Evolutionary conservation across 192 early-diverging fungal genomes (phyloP), one percentile per base, ranked within the genome.

Genomic region (Linnemannia hyalina): DNA sequence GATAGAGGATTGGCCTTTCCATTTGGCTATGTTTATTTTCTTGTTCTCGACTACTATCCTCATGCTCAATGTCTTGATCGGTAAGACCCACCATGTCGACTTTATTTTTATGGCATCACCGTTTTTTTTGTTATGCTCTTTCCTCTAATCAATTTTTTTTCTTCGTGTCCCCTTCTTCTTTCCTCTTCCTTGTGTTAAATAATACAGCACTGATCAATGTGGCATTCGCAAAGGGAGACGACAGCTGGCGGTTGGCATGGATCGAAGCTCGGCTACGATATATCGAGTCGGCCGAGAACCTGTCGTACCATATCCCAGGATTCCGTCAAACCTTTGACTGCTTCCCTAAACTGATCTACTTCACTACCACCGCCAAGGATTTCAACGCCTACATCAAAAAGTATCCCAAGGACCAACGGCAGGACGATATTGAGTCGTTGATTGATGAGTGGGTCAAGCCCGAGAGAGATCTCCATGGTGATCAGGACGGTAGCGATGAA

Each of bases 221-320:
- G 36, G 78, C 78, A 1, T 80, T 80, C 55, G 40, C 1, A 20
- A 73, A 73, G 42, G 78, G 78, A 44, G 71, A 60, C 32, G 78
- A 80, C 44, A n/a, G 71, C n/a, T 80, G 78, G 78, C 55, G 78
- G 26, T 49, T 73, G 38, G 54, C 38, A 26, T 80, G 78, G 78
- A 49, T 80, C 32, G 71, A 73, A 20, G 44, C 70, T 5, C 55
- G 78, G n/a, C 44, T 80, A 3, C 54, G 71, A 16, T 73, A 80
- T 44, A 80, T 73, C 29, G 70, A 80, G 29, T 41, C 70, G 6
- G 78, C 71, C 40, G 78, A 80, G 78, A 80, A 80, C 70, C n/a
- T 80, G 40, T 80, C 78, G 13, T 73, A 73, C 29, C 49, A 73
- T 15, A 60, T 80, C n/a, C 69, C 78, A 4, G 70, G 55, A 0